Evolutionary conservation across 768 basidiomycete species (phyloP), one percentile per base, ranked within the genome.

Genomic region (Inosperma sp.): DNA sequence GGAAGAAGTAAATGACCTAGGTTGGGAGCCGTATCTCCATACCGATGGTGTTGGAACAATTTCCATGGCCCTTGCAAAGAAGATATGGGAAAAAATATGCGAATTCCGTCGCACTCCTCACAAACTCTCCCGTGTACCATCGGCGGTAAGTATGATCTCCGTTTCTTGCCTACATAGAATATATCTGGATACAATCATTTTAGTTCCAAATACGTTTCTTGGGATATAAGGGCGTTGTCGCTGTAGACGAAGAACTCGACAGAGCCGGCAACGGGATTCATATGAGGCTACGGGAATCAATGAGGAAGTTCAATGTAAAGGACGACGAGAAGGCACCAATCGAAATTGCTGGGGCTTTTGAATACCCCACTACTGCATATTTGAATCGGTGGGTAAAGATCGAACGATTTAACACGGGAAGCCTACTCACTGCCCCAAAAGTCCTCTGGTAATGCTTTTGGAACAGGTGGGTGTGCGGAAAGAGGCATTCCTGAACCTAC

Each of bases 41-140:
- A 91, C 89, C 0, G 90, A 93, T 51, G 90, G 90, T 23, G 80
- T 86, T 9, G 90, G 90, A 2, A 88, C 88, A 0, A 87, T 92
- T 41, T 86, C 88, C 1, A 66, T 68, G 16, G 68, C 70, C 19
- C 70, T 92, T 4, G 79, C 73, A 0, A 63, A 81, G 33, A 67
- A 61, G 57, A 85, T 93, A 26, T 90, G 84, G 82, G 54, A 60
- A 10, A 71, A 69, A 3, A 62, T 83, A 12, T 81, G 82, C 48
- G 62, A 65, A 12, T n/a, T n/a, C n/a, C n/a, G 72, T 63, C 14
- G 73, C 74, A 37, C 67, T 64, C 21, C 56, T 68, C 26, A 65
- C 64, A 8, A 48, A 59, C 13, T 57, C 70, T 44, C 60, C 69
- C 0, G 54, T 80, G 62, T 74, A 52, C 86, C 86, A 13, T 80